phyloP scores from a whole-genome alignment of 306 rosid species.

The Sicyos baderoa region DNA sequence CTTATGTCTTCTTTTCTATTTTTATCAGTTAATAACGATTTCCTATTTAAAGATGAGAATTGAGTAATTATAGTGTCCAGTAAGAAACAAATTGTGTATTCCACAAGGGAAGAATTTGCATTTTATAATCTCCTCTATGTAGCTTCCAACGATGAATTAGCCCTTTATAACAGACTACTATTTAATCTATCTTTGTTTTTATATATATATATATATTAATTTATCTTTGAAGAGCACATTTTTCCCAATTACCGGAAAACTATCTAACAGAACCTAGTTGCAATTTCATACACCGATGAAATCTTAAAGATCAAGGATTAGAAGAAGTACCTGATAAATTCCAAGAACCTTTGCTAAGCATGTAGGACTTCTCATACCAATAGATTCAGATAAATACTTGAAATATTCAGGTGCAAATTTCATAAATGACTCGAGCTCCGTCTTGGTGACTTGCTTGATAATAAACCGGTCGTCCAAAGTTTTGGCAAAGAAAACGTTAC shows the following conservation, averaged over 20 bases:
- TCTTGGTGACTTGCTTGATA: conserved; percentile 86
- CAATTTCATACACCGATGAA: neutral
- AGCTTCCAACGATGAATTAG: neutral
- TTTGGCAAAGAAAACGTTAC: conserved; percentile 93
- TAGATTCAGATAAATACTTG: conserved; percentile 81
- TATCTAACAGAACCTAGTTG: neutral
- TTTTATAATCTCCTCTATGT: no score
- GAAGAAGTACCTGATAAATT: conserved; percentile 80
- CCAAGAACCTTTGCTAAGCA: conserved; percentile 97
- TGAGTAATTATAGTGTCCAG: no score
- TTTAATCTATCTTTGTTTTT: no score
- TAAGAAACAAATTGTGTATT: no score
- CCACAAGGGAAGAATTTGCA: no score
- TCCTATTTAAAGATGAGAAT: neutral
- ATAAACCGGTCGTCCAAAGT: conserved; percentile 88
- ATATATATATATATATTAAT: no score
- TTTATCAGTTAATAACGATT: neutral
- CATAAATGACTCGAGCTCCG: conserved; percentile 85
- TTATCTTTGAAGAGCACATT: neutral
- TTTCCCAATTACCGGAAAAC: neutral
- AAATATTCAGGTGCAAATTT: conserved; percentile 87
- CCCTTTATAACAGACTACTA: neutral
- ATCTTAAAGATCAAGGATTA: conserved; percentile 5
- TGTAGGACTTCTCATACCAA: conserved; percentile 70
- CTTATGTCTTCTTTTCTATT: neutral